phyloP scores from a whole-genome alignment of 164 flowering plant genomes.

The Magnolia sinica region DNA sequence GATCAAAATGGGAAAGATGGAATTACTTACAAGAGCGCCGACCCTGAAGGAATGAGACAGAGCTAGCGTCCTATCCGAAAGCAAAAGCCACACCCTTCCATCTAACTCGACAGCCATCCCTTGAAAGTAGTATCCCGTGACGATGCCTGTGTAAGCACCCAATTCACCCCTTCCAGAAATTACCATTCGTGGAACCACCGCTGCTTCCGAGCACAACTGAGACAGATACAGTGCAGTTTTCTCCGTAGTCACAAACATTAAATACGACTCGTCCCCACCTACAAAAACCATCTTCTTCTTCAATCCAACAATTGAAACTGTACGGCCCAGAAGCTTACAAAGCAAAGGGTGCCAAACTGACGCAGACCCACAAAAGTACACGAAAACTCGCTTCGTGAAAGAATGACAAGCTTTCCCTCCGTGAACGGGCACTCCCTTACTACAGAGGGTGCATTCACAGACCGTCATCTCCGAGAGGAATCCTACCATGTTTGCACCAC shows the following conservation, averaged over 20 bases:
- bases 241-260: slow-evolving; percentile 57
- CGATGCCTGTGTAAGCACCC: slow-evolving; percentile 54
- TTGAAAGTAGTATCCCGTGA: slow-evolving; percentile 71
- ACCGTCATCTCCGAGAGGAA: slow-evolving; percentile 53
- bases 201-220: slow-evolving; percentile 7
- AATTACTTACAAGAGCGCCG: slow-evolving; percentile 69
- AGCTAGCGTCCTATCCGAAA: slow-evolving; percentile 44
- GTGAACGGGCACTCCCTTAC: slow-evolving; percentile 19
- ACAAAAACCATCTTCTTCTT: slow-evolving; percentile 66
- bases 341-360: slow-evolving; percentile 61
- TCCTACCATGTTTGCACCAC: slow-evolving; percentile 36
- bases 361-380: slow-evolving; percentile 57
- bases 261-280: slow-evolving; percentile 38
- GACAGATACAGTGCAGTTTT: slow-evolving; percentile 37
- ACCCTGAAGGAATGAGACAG: slow-evolving; percentile 61
- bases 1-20: neutral
- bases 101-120: slow-evolving; percentile 85
- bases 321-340: slow-evolving; percentile 44
- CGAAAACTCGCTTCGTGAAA: slow-evolving; percentile 28
- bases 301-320: slow-evolving; percentile 45
- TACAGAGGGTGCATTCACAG: slow-evolving; percentile 61
- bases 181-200: slow-evolving; percentile 8
- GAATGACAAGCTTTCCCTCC: slow-evolving; percentile 26
- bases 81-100: slow-evolving; percentile 66
- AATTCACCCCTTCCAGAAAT: slow-evolving; percentile 44